Conservation (phyloP, 345 rosid genomes). For the Durio zibethinus region DNA sequence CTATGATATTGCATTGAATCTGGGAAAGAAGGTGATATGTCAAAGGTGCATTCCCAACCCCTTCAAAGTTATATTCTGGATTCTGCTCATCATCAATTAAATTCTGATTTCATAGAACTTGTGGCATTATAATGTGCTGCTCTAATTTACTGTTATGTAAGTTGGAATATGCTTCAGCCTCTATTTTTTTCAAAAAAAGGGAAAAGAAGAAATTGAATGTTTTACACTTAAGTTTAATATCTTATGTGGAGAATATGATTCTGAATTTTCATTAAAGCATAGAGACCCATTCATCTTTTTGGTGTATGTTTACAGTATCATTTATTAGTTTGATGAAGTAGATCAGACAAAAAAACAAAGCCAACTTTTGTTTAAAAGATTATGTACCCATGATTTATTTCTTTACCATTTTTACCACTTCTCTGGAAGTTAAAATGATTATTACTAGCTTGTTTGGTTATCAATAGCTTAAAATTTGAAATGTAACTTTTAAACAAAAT, state of each 20-base stretch:
- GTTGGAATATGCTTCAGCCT: not conserved
- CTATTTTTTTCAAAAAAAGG: not conserved
- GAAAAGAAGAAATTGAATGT: not conserved
- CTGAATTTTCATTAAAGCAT: not conserved
- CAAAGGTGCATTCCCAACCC: slow-evolving; percentile 54
- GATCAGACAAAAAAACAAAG: not conserved
- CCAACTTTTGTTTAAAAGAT: not conserved
- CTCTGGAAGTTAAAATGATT: not conserved
- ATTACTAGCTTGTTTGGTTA: not conserved
- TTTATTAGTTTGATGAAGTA: not conserved
- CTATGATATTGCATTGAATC: slow-evolving; percentile 78
- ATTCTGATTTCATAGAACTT: not conserved
- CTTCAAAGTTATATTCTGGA: not conserved
- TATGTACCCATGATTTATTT: not conserved
- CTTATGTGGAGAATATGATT: not conserved
- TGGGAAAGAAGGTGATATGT: slow-evolving; percentile 90
- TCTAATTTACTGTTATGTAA: not conserved
- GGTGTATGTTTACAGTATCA: not conserved
- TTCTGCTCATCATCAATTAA: not conserved
- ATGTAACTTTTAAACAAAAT: not conserved
- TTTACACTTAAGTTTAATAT: not conserved
- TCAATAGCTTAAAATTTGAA: not conserved
- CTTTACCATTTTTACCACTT: not conserved
- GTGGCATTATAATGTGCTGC: not conserved
- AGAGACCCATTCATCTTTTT: not conserved